Evolutionary conservation across 768 basidiomycete genomes (phyloP), one percentile per base, ranked within the genome.

Genomic region (Phylloporus arenicola): DNA sequence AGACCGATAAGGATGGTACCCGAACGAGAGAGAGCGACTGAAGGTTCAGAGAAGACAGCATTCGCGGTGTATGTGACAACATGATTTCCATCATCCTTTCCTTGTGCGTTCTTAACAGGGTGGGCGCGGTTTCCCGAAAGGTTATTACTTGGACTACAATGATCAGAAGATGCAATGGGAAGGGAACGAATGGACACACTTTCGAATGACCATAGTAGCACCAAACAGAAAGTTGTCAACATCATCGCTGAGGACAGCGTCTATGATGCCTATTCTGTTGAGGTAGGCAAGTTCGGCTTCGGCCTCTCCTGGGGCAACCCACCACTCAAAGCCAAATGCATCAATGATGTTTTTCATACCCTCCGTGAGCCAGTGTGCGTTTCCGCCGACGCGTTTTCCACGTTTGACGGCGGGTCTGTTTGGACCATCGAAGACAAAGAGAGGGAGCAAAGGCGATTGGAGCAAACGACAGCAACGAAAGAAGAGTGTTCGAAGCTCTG

Each of bases 201-300:
- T 96, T 62, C 93, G 80, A 57, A 95, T 80, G 25, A 97, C 82
- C 40, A 81, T 81, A 6, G 70, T 77, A 1, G 91, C 92, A 19
- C 93, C 92, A 54, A 97, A 97, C 3, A 96, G 69, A 61, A 95
- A 86, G 48, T 83, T 93, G 61, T 97, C 93, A 2, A 93, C 92
- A 59, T 96, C 94, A 65, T 97, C 94, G 0, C 93, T 89, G 39
- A 94, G 75, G 22, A 96, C 80, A 0, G 84, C 90, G 62, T 97
- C 94, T 49, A 97, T 87, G 46, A 87, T 66, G 3, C 91, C 91
- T 38, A 84, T 79, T 4, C 78, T 73, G 58, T 92, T 93, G 47
- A 97, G 74, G 54, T 88, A 85, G 0, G 93, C 93, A 3, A 97
- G 74, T 62, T 95, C 93, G 0, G 93, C 93, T 66, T 97, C 94